phyloP scores from a whole-genome alignment of 805 yeast species.

The Ogataea nakhonphanomensis region DNA sequence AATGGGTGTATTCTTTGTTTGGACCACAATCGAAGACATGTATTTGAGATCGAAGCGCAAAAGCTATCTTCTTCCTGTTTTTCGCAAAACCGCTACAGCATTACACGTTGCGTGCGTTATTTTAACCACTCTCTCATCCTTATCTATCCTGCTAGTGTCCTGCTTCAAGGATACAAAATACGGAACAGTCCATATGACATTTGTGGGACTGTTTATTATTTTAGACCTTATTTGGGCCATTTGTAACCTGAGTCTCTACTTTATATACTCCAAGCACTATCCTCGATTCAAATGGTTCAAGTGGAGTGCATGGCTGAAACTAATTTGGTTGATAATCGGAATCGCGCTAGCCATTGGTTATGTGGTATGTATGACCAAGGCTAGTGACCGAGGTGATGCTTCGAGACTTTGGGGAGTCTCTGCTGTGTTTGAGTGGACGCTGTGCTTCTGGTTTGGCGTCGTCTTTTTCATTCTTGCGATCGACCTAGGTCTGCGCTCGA shows the following conservation, averaged over 20 bases:
- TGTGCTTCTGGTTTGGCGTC: conserved; percentile 82
- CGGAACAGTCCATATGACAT: conserved; percentile 55
- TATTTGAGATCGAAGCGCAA: conserved; percentile 55
- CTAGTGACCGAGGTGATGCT: conserved; percentile 17
- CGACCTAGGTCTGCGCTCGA: conserved; percentile 46
- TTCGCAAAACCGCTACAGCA: conserved; percentile 16
- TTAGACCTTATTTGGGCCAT: conserved; percentile 54
- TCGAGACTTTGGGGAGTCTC: conserved; percentile 44
- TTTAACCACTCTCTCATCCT: conserved; percentile 39
- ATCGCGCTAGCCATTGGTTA: conserved; percentile 67
- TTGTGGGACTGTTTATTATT: conserved; percentile 72
- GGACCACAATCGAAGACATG: conserved; percentile 61
- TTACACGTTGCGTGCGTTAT: conserved; percentile 27
- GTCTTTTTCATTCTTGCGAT: conserved; percentile 58
- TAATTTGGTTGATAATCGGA: conserved; percentile 64
- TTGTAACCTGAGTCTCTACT: conserved; percentile 43
- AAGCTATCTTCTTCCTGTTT: conserved; percentile 45
- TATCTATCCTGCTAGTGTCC: conserved; percentile 72
- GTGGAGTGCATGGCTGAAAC: conserved; percentile 51
- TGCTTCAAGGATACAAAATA: conserved; percentile 63
- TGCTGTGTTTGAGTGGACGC: conserved; percentile 79
- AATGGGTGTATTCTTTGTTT: conserved; percentile 71
- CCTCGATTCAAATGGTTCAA: conserved; percentile 26
- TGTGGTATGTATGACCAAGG: conserved; percentile 36
- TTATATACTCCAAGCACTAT: conserved; percentile 29